Evolutionary conservation across 257 asterid species (phyloP).

Genomic region (Petrea volubilis): DNA sequence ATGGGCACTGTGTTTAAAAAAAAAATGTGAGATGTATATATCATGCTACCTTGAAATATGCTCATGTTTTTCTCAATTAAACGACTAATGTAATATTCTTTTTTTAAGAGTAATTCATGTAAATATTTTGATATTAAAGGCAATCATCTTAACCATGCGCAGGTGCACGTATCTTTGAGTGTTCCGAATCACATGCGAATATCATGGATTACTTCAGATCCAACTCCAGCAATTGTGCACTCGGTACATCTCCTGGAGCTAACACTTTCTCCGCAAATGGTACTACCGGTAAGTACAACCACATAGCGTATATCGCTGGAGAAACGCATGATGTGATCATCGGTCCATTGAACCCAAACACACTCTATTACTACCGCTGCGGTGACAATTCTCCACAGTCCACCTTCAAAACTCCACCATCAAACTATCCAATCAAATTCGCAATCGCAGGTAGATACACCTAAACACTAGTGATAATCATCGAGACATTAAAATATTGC

Average conservation of each 20-base stretch:
- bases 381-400: slow-evolving; percentile 41
- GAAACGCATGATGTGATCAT: slow-evolving; percentile 65
- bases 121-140: too few relatives aligned
- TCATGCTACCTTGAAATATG: neutral
- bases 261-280: slow-evolving; percentile 53
- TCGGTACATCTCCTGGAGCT: slow-evolving; percentile 54
- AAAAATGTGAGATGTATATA: too few relatives aligned
- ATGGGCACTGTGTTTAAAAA: too few relatives aligned
- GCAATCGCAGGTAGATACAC: slow-evolving; percentile 43
- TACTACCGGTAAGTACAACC: slow-evolving; percentile 32
- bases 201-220: slow-evolving; percentile 61
- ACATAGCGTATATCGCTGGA: slow-evolving; percentile 48
- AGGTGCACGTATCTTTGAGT: slow-evolving; percentile 73
- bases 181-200: slow-evolving; percentile 60
- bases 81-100: too few relatives aligned
- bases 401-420: slow-evolving; percentile 65
- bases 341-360: slow-evolving; percentile 68
- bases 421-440: slow-evolving; percentile 51
- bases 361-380: slow-evolving; percentile 58
- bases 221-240: slow-evolving; percentile 49
- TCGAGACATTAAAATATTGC: neutral
- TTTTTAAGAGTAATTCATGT: too few relatives aligned
- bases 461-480: neutral
- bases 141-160: too few relatives aligned
- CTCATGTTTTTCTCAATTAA: too few relatives aligned